Conservation (phyloP, 331 rosid genomes). For the Dryas integrifolia region DNA sequence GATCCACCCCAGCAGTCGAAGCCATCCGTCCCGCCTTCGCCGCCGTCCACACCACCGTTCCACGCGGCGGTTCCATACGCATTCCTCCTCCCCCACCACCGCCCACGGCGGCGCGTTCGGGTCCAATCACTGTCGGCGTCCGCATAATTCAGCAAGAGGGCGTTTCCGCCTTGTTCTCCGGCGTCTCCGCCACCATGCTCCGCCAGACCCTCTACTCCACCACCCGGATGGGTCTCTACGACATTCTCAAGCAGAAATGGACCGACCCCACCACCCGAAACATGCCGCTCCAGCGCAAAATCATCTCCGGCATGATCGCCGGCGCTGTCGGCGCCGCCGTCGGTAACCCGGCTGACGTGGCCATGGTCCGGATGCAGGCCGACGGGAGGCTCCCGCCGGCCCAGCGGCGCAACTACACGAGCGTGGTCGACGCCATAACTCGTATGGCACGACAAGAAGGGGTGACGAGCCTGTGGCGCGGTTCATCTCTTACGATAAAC, state of each 20-base stretch:
- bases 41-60: slow-evolving; percentile 26
- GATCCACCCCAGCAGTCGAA: slow-evolving; percentile 28
- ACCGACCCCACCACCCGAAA: slow-evolving; percentile 44
- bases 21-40: slow-evolving; percentile 60
- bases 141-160: slow-evolving; percentile 67
- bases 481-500: slow-evolving; percentile 69
- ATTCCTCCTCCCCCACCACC: slow-evolving; percentile 24
- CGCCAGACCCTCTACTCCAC: slow-evolving; percentile 77
- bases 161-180: slow-evolving; percentile 55
- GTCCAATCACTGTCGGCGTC: slow-evolving; percentile 50
- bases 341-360: slow-evolving; percentile 78
- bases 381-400: slow-evolving; percentile 73
- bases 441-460: slow-evolving; percentile 64
- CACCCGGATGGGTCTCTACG: slow-evolving; percentile 85
- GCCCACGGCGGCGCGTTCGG: slow-evolving; percentile 33
- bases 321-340: slow-evolving; percentile 68
- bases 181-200: slow-evolving; percentile 80
- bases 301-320: slow-evolving; percentile 63
- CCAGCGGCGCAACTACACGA: slow-evolving; percentile 62
- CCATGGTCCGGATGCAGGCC: slow-evolving; percentile 88
- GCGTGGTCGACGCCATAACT: slow-evolving; percentile 63
- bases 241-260: slow-evolving; percentile 63
- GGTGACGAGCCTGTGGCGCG: slow-evolving; percentile 67
- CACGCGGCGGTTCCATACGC: slow-evolving; percentile 32
- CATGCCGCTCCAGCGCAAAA: slow-evolving; percentile 48